Evolutionary conservation across 139 green algal species (phyloP), one percentile per base, ranked within the genome.

Genomic region (Chlamydomonas sphaeroides): DNA sequence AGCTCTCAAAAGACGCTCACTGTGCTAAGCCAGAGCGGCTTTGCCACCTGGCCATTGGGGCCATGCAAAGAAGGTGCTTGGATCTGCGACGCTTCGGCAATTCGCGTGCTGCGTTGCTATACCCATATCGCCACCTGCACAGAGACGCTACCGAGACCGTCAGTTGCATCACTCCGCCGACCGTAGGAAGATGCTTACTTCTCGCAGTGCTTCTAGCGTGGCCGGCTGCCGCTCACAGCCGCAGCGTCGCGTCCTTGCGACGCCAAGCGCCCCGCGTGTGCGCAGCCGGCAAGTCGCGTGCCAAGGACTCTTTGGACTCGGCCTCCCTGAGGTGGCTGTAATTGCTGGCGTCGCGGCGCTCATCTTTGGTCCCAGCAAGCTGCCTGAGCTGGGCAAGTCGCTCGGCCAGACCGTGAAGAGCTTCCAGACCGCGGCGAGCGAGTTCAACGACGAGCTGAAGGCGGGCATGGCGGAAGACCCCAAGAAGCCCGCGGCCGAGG

Each of bases 391-490:
- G 3, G 96, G 96, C 36, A 98, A 97, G 87, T 91, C 88, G 23
- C 88, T 98, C 1, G 96, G 96, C 25, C 96, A 98, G 88, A 99
- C 96, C 0, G 90, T 97, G 5, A 99, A 98, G 91, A 95, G 88
- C 85, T 98, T 98, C 83, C 95, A 98, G 84, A 91, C 86, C 0
- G 95, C 94, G n/a, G 94, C 94, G 28, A 95, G 95, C 86, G 92
- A 95, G 85, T 95, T 95, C 70, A 86, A 94, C 42, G 89, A 85
- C 1, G 92, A 95, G 84, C 85, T 95, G 17, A 93, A 95, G 80
- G 53, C 75, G 15, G 89, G 85, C 33, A 85, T 82, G 63, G 62
- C 81, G 30, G 87, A 92, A 25, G 89, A 90, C 20, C 56, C 85
- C 28, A 77, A 77, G 53, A 76, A 77, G 67, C n/a, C 51, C 26